Conservation (phyloP, 106 monocot genomes). For the Vanilla planifolia region DNA sequence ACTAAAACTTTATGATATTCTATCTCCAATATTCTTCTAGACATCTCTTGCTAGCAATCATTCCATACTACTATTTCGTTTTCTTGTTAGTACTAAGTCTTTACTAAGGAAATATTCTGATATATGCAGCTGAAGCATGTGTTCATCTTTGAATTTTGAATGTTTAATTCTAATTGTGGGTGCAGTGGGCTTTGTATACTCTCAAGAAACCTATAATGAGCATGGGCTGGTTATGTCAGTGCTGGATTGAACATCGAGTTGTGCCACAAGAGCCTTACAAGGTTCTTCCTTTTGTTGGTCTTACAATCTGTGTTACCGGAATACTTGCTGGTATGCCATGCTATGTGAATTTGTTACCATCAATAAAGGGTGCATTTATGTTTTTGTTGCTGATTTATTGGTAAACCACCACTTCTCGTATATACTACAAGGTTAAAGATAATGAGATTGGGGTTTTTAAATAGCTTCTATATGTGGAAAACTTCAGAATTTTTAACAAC, state of each 20-base stretch:
- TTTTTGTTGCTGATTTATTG: slow-evolving; percentile 3
- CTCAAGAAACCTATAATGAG: slow-evolving; percentile 90
- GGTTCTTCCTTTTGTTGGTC: slow-evolving; percentile 84
- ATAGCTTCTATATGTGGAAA: too few species aligned
- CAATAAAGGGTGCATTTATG: not conserved
- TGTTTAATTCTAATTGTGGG: slow-evolving; percentile 1
- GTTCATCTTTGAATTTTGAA: not conserved
- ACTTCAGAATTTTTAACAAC: too few species aligned
- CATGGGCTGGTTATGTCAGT: slow-evolving; percentile 70
- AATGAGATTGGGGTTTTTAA: too few species aligned
- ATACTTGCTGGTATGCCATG: slow-evolving; percentile 53
- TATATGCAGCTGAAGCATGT: not conserved
- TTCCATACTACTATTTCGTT: too few species aligned
- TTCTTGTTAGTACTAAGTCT: too few species aligned
- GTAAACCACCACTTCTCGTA: not conserved
- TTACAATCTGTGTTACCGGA: slow-evolving; percentile 82
- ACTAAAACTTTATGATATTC: not conserved
- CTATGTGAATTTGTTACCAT: not conserved
- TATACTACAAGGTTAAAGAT: not conserved
- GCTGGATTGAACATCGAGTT: slow-evolving; percentile 91
- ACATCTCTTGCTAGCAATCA: too few species aligned
- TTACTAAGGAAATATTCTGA: too few species aligned
- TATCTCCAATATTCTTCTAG: not conserved
- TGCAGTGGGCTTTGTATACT: slow-evolving; percentile 86
- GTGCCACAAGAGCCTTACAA: slow-evolving; percentile 83